Conservation (phyloP, 345 rosid genomes). For the Brassica carinata region DNA sequence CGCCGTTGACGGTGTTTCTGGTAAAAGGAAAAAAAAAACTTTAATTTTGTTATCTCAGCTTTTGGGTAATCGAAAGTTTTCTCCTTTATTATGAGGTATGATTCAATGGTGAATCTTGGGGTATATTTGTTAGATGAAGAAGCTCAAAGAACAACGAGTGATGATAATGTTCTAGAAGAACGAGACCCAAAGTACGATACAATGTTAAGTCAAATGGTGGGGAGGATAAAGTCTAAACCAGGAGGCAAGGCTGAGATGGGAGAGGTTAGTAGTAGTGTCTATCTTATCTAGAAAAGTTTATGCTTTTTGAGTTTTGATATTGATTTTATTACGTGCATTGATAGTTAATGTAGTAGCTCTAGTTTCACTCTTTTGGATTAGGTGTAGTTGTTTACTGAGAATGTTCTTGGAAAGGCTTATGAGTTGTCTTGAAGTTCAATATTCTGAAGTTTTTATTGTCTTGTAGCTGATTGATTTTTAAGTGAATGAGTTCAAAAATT, state of each 20-base stretch:
- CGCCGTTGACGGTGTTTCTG: constrained; percentile 37
- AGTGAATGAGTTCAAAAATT: not conserved
- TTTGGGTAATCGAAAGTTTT: constrained; percentile 34
- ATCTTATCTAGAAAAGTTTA: not conserved
- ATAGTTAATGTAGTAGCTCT: not conserved
- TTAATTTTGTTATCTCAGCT: not conserved
- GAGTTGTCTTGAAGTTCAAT: not conserved
- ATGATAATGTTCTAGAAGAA: constrained; percentile 65
- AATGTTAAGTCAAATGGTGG: constrained; percentile 89
- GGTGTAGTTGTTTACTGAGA: not conserved
- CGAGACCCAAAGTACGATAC: constrained; percentile 70
- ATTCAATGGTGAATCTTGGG: constrained; percentile 5
- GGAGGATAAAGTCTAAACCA: constrained; percentile 73
- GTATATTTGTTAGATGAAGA: constrained; percentile 40
- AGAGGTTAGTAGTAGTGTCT: constrained; percentile 59
- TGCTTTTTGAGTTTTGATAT: not conserved
- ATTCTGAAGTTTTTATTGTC: not conserved
- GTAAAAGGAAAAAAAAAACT: constrained; percentile 33
- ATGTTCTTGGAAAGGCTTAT: not conserved
- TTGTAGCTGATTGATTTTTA: not conserved
- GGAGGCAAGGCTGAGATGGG: constrained; percentile 91
- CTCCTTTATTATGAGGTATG: constrained; percentile 6
- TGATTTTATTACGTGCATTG: not conserved
- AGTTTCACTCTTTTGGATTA: no score
- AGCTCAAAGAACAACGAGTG: constrained; percentile 37